A percentile compares a stretch with the other conserved stretches of the same genome.
These are phyloP conservation scores for Ulvella scutata DNA, from an alignment of 139 green algal genomes.

Conservation along the genomic window DNA sequence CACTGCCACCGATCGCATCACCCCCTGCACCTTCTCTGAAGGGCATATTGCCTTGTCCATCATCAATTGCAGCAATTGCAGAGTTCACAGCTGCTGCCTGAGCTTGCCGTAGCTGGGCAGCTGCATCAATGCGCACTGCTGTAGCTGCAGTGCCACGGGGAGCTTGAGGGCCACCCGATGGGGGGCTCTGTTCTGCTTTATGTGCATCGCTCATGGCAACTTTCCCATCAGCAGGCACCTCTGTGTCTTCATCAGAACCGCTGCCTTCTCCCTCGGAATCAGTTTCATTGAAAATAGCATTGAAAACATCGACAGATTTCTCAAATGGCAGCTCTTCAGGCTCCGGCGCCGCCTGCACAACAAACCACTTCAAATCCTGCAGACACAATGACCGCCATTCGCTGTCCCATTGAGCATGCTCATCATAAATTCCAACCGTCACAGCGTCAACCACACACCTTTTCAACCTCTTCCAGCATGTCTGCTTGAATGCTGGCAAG, in stretches of 20 bases:
- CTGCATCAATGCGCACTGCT: not conserved
- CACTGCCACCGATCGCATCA: not conserved
- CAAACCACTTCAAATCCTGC: not conserved
- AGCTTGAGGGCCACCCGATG: not conserved
- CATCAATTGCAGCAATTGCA: not conserved
- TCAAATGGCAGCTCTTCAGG: not conserved
- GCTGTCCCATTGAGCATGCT: not conserved
- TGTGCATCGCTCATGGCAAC: no score
- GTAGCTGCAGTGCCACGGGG: not conserved
- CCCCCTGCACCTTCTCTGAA: not conserved
- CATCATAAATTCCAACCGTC: not conserved
- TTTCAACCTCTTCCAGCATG: not conserved
- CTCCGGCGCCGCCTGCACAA: not conserved
- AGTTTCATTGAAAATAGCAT: not conserved
- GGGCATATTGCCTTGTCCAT: not conserved
- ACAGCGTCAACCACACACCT: not conserved
- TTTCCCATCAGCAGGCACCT: no score
- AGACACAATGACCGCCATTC: not conserved
- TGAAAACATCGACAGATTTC: not conserved
- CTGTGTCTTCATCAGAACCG: not conserved
- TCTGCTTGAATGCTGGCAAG: not conserved
- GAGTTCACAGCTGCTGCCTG: not conserved
- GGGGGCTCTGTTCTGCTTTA: not conserved
- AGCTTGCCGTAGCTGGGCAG: not conserved
- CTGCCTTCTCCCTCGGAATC: not conserved